phyloP scores from a whole-genome alignment of 192 early-diverging fungal genomes.

The Gryganskiella cystojenkinii region DNA sequence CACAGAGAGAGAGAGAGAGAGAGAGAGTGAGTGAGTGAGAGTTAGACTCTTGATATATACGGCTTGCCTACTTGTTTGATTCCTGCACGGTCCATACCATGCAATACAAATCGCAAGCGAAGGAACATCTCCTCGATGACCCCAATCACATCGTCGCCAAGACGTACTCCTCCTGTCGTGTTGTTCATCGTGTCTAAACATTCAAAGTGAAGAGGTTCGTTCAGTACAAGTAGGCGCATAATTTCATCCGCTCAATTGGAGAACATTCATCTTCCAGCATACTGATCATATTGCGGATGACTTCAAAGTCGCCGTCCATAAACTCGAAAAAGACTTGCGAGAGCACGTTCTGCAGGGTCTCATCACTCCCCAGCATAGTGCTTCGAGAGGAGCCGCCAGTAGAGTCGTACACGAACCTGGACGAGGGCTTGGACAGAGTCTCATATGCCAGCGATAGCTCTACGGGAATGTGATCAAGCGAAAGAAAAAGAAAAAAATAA shows the following conservation, averaged over 20 bases:
- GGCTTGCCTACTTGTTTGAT: too few species aligned
- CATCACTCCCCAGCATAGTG: slow-evolving; percentile 54
- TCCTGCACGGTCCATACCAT: slow-evolving; percentile 33
- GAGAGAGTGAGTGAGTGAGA: too few species aligned
- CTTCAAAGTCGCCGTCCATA: slow-evolving; percentile 71
- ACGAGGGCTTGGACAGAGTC: slow-evolving; percentile 63
- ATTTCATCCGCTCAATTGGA: too few species aligned
- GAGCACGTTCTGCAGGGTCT: slow-evolving; percentile 64
- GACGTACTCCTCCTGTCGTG: slow-evolving; percentile 42
- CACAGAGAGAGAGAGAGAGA: too few species aligned
- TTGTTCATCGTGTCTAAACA: slow-evolving; percentile 50
- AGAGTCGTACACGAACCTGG: slow-evolving; percentile 64
- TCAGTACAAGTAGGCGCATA: too few species aligned
- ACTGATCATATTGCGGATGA: slow-evolving; percentile 66
- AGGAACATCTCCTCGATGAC: slow-evolving; percentile 55
- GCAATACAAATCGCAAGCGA: slow-evolving; percentile 37
- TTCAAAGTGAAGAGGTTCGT: background rate
- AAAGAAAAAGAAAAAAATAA: slow-evolving; percentile 7
- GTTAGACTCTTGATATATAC: too few species aligned
- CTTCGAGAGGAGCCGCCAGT: slow-evolving; percentile 51
- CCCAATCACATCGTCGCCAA: slow-evolving; percentile 47
- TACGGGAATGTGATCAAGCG: slow-evolving; percentile 10
- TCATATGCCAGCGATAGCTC: slow-evolving; percentile 66
- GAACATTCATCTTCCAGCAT: too few species aligned
- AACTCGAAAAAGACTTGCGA: slow-evolving; percentile 69